phyloP scores from a whole-genome alignment of 768 basidiomycete genomes.

The Phylloporus arenicola region DNA sequence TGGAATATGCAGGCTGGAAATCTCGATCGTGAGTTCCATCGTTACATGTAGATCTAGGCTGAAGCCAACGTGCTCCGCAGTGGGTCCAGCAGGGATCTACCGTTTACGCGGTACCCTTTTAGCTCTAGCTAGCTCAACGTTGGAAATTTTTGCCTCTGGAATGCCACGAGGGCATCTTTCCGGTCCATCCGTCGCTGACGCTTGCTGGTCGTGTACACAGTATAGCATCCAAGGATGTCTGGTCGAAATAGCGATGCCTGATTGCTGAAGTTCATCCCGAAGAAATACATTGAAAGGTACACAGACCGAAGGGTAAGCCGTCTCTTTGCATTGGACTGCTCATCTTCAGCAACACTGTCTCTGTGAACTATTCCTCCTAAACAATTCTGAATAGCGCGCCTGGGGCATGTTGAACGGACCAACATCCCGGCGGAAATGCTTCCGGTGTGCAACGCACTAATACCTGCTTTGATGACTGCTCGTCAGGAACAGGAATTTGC shows the following conservation, averaged over 20 bases:
- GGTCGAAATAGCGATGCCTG: background rate
- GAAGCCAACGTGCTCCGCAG: background rate
- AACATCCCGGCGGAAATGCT: too few relatives aligned
- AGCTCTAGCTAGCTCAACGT: background rate
- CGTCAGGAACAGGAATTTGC: constrained; percentile 44
- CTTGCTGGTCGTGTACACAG: constrained; percentile 11
- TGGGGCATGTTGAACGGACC: too few relatives aligned
- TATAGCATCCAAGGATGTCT: background rate
- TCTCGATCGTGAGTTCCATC: constrained; percentile 3
- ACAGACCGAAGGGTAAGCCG: constrained; percentile 26
- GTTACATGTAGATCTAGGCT: background rate
- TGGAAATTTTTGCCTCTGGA: background rate
- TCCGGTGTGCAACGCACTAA: constrained; percentile 5
- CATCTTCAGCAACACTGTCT: constrained; percentile 39
- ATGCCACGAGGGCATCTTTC: background rate
- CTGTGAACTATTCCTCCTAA: constrained; percentile 38
- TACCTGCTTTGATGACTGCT: constrained; percentile 25
- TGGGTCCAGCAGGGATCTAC: background rate
- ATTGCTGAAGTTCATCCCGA: background rate
- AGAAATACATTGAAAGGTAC: constrained; percentile 15
- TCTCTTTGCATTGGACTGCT: constrained; percentile 29
- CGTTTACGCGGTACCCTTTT: background rate
- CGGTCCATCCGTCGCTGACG: background rate
- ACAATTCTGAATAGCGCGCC: constrained; percentile 36
- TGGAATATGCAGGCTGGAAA: background rate